Conservation (phyloP, 2,329 filamentous ascomycete species). For the Aspergillus sp. region DNA sequence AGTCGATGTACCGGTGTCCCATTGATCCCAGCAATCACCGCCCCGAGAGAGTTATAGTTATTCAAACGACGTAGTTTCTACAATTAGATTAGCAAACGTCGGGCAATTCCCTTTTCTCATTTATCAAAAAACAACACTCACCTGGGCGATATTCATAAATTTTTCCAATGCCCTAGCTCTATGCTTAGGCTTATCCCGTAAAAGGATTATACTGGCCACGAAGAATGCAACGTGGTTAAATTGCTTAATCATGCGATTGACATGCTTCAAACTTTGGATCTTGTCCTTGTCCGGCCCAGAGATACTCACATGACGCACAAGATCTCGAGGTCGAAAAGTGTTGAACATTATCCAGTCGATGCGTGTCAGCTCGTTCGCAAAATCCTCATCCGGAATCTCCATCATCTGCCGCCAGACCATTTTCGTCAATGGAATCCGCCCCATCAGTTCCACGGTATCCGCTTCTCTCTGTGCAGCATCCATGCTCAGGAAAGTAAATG, state of each 20-base stretch:
- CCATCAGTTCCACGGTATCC: constrained; percentile 66
- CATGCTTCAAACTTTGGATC: constrained; percentile 74
- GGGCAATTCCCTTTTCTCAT: not conserved
- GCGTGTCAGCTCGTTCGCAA: constrained; percentile 87
- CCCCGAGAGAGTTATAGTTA: constrained; percentile 96
- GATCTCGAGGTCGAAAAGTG: constrained; percentile 86
- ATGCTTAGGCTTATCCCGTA: constrained; percentile 95
- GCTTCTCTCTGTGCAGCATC: constrained; percentile 83
- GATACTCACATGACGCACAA: constrained; percentile 86
- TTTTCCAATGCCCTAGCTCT: constrained; percentile 88
- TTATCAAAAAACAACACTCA: constrained; percentile 23
- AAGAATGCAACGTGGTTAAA: constrained; percentile 84
- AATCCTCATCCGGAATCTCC: constrained; percentile 77
- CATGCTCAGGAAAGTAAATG: constrained; percentile 40
- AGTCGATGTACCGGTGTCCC: constrained; percentile 83
- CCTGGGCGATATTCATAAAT: constrained; percentile 82
- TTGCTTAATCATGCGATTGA: constrained; percentile 91
- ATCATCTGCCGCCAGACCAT: constrained; percentile 88
- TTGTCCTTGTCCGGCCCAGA: constrained; percentile 52
- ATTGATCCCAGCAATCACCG: constrained; percentile 88
- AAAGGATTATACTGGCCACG: constrained; percentile 78
- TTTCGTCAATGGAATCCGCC: constrained; percentile 73
- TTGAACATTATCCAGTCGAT: constrained; percentile 99
- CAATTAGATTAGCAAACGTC: not conserved
- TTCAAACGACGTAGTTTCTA: constrained; percentile 83